phyloP scores from a whole-genome alignment of 2,329 filamentous ascomycete genomes.

The Pseudogymnoascus sp. region DNA sequence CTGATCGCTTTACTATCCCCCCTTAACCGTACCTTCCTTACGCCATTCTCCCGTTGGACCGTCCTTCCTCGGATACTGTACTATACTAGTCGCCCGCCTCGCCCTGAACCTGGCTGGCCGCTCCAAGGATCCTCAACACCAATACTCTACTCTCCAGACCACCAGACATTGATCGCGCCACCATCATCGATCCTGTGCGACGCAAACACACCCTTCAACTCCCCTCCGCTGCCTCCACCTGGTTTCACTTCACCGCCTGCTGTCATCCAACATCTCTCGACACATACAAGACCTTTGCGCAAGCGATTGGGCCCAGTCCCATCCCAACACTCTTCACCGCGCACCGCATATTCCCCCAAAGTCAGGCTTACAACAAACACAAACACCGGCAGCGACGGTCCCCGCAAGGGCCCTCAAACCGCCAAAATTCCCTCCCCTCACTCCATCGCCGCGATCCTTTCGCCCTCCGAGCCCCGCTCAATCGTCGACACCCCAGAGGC shows the following conservation, averaged over 20 bases:
- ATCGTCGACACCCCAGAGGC: slow-evolving; percentile 20
- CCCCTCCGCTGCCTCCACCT: neutral
- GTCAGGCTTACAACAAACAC: neutral
- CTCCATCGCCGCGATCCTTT: slow-evolving; percentile 30
- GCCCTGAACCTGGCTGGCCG: neutral
- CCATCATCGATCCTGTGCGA: neutral
- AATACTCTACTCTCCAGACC: too few relatives aligned
- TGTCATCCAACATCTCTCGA: neutral
- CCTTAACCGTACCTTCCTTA: neutral
- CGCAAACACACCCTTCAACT: neutral
- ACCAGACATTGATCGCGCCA: neutral
- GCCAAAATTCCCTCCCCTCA: slow-evolving; percentile 30
- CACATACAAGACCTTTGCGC: neutral
- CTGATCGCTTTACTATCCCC: neutral
- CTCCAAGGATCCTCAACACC: neutral
- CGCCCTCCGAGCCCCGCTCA: slow-evolving; percentile 24
- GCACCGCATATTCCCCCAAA: neutral
- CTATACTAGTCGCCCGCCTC: neutral
- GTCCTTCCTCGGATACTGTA: neutral
- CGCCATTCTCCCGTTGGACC: neutral
- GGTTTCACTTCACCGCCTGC: neutral
- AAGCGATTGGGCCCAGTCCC: neutral
- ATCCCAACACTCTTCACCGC: neutral
- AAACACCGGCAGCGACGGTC: neutral
- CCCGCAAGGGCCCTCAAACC: slow-evolving; percentile 17